Percentiles rank a stretch among this genome's conserved stretches.
Evolutionary conservation across 1,284 basidiomycete species (phyloP).

Genomic region (Papiliotrema laurentii): DNA sequence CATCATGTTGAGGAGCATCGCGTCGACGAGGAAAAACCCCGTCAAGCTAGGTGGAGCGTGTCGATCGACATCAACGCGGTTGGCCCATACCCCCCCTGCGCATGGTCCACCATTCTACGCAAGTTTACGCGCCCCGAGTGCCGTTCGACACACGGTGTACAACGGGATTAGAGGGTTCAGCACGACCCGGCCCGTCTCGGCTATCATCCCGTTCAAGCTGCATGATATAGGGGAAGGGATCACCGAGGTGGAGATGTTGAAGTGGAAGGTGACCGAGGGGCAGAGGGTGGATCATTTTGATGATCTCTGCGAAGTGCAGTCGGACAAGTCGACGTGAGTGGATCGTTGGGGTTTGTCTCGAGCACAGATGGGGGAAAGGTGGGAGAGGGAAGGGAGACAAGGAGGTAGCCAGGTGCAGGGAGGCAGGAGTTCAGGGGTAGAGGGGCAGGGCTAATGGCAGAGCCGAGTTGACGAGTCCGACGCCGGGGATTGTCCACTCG

Average conservation of each 20-base stretch:
- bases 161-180: no score
- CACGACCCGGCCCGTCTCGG: background rate
- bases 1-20: no score
- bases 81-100: no score
- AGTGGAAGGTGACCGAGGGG: constrained; percentile 69
- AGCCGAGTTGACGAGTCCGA: constrained; percentile 89
- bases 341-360: no score
- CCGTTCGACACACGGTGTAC: no score
- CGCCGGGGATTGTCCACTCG: constrained; percentile 68
- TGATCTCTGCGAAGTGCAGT: constrained; percentile 85
- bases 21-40: no score
- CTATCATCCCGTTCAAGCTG: constrained; percentile 62
- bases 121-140: no score
- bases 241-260: constrained; percentile 83
- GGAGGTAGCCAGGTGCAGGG: no score
- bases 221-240: constrained; percentile 89
- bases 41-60: no score
- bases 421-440: no score
- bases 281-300: constrained; percentile 72
- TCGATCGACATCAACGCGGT: no score
- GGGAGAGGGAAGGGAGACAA: background rate
- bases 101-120: no score
- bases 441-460: constrained; percentile 43
- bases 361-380: background rate
- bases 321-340: constrained; percentile 63